Base-by-base conservation (phyloP, 2,329 filamentous ascomycete species). In the Fusarium sp. region DNA sequence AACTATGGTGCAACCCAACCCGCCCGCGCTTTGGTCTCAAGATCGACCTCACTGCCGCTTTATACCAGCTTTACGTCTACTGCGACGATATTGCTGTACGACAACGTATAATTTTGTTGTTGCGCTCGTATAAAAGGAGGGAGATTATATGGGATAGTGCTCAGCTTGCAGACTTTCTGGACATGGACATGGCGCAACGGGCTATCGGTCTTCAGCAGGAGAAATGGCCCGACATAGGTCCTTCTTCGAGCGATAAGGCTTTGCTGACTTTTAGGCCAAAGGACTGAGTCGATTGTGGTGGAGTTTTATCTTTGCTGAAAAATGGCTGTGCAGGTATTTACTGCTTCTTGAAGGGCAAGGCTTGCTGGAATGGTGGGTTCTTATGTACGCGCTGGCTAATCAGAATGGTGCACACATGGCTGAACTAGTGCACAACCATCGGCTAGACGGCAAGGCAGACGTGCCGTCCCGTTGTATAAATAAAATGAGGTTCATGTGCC, bases 71-170 rank as follows among this genome's bases (percentile, higher is more conserved):
- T 2, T 61, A 61, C 1, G 58, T 61, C 7, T 61, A 61, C 22
- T 61, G 58, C 46, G 17, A 23, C 0, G 46, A 61, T 1, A 33
- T 44, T 1, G 13, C 4, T 3, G 33, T 61, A 4, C 46, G 58
- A 1, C 27, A 40, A 2, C 41, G 58, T 1, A 61, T 61, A n/a
- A 61, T 61, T 3, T 22, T 8, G 0, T 14, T 61, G 25, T 1
- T 61, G 2, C 33, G 58, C 3, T 20, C 13, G 1, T 45, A 53
- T 3, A 11, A n/a, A n/a, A 19, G 58, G 25, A 61, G 58, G 10
- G 58, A 61, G 46, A 61, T 61, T 1, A 30, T 61, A 0, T 61
- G 58, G 58, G 58, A 61, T 0, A 61, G 58, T 30, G n/a, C 25
- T 0, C 20, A 61, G 2, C n/a, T 61, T 3, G 58, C 58, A 4